Evolutionary conservation across 1,284 basidiomycete species (phyloP).

Genomic region (Xerocomus nothofagi): DNA sequence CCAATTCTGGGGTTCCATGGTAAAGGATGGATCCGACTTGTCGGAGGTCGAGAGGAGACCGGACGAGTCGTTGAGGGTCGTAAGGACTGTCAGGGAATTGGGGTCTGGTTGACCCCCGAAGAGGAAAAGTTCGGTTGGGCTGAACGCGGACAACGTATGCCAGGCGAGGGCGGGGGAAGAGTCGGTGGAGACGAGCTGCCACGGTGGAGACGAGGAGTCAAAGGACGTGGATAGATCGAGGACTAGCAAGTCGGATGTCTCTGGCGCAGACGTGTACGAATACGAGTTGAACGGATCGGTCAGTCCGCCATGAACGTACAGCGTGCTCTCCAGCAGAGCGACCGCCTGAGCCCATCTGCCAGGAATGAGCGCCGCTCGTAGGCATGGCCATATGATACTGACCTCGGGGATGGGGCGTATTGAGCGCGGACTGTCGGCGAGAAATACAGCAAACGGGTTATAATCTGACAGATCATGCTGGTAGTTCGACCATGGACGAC

Average conservation of each 20-base stretch:
- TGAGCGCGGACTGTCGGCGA: constrained; percentile 20
- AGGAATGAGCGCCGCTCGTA: constrained; percentile 8
- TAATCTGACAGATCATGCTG: constrained; percentile 10
- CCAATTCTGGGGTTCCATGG: constrained; percentile 53
- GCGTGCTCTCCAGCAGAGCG: constrained; percentile 56
- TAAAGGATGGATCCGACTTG: constrained; percentile 44
- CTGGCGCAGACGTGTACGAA: constrained; percentile 74
- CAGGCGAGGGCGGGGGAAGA: constrained; percentile 69
- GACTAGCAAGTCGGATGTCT: constrained; percentile 65
- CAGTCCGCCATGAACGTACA: constrained; percentile 79
- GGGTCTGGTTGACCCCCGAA: constrained; percentile 77
- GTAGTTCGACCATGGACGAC: too few relatives aligned
- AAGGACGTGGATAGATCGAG: constrained; percentile 68
- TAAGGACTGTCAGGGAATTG: constrained; percentile 51
- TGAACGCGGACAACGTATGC: constrained; percentile 74
- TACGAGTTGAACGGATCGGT: constrained; percentile 66
- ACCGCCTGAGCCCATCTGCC: constrained; percentile 81
- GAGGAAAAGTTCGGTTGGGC: constrained; percentile 51
- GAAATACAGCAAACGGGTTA: constrained; percentile 15
- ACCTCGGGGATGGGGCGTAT: constrained; percentile 30
- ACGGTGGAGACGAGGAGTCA: constrained; percentile 59
- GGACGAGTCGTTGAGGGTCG: constrained; percentile 62
- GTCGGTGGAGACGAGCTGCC: constrained; percentile 54
- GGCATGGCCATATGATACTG: too few relatives aligned
- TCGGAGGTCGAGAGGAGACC: constrained; percentile 50